Conservation (phyloP, 345 rosid genomes). For the Lepidium didymum region DNA sequence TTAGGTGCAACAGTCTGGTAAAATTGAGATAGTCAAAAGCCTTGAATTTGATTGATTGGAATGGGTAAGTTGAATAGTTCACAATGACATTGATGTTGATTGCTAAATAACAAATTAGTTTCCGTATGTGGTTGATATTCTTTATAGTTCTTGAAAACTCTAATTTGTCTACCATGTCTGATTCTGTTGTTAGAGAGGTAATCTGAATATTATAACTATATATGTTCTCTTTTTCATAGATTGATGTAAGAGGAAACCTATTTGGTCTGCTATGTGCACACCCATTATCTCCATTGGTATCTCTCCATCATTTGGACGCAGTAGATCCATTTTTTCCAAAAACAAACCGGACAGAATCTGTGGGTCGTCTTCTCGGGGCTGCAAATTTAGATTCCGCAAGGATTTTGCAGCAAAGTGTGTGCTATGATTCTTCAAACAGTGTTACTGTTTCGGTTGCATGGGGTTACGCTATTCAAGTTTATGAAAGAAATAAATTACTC, state of each 20-base stretch:
- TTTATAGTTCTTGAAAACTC: too few species aligned
- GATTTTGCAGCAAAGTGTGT: slow-evolving; percentile 81
- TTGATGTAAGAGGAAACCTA: slow-evolving; percentile 75
- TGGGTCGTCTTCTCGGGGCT: slow-evolving; percentile 53
- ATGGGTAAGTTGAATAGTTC: background rate
- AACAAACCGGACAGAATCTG: slow-evolving; percentile 43
- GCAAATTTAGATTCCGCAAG: slow-evolving; percentile 56
- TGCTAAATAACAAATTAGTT: background rate
- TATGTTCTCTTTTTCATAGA: slow-evolving; percentile 29
- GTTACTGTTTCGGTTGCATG: slow-evolving; percentile 72
- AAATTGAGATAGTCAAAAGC: background rate
- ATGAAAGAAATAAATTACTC: slow-evolving; percentile 62
- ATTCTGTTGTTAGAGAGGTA: background rate
- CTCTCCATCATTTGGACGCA: slow-evolving; percentile 90
- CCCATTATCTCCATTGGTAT: slow-evolving; percentile 66
- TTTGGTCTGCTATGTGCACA: slow-evolving; percentile 81
- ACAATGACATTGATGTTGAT: background rate
- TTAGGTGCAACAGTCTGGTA: background rate
- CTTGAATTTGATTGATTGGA: background rate
- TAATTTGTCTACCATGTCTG: background rate
- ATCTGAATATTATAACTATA: background rate
- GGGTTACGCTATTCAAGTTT: slow-evolving; percentile 85
- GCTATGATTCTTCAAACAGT: slow-evolving; percentile 50
- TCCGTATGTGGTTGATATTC: background rate
- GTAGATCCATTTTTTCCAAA: slow-evolving; percentile 72